Conservation (phyloP, 2,329 filamentous ascomycete genomes). For the Colletotrichum sp. region DNA sequence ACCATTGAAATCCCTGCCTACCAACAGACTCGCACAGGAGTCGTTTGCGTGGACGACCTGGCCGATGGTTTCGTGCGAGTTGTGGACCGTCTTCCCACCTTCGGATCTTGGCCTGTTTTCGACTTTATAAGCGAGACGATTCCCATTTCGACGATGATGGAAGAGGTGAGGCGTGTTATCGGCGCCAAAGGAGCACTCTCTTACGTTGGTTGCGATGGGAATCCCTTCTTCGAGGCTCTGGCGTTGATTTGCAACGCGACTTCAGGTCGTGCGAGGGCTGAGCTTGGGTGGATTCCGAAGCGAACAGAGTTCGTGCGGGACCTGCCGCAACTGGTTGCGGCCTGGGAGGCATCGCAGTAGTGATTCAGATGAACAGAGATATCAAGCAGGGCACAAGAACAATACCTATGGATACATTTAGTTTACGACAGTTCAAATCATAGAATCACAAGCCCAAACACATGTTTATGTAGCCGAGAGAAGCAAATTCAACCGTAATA, state of each 20-base stretch:
- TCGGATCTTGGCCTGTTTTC: not conserved
- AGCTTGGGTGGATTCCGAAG: not conserved
- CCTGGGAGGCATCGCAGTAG: not conserved
- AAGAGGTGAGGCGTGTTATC: not conserved
- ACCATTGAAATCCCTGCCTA: not conserved
- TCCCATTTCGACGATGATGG: not conserved
- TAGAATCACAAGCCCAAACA: fast-evolving
- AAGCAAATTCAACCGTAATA: fast-evolving
- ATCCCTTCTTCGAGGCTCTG: not conserved
- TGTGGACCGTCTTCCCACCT: not conserved
- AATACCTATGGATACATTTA: too few species aligned
- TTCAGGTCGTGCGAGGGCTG: not conserved
- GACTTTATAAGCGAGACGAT: not conserved
- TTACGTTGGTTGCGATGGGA: not conserved
- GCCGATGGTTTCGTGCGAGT: not conserved
- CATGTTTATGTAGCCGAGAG: not conserved
- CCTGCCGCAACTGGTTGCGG: not conserved
- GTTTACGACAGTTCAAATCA: too few species aligned
- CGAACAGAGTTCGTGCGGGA: not conserved
- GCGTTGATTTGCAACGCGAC: not conserved
- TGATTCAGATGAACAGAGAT: not conserved
- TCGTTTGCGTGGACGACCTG: not conserved
- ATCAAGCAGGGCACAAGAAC: not conserved
- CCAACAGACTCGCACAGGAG: not conserved
- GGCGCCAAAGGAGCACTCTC: not conserved